These are phyloP conservation scores for Termitomyces sp. DNA, from an alignment of 768 basidiomycete species.

Conservation along the genomic window DNA sequence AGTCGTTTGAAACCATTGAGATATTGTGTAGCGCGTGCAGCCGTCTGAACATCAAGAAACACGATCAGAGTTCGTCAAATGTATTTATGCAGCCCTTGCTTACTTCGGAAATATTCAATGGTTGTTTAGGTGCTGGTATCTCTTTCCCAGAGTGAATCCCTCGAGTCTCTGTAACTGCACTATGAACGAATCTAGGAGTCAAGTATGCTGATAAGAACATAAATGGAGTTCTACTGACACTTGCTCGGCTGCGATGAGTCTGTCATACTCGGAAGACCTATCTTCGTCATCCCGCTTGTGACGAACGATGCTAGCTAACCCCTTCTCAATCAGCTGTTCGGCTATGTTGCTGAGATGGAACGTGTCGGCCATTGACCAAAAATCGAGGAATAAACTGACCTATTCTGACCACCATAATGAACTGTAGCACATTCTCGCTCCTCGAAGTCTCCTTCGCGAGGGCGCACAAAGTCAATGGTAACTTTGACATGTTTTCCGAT, in stretches of 20 bases:
- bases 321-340: slow-evolving; percentile 91
- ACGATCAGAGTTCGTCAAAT: background rate
- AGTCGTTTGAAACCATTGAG: slow-evolving; percentile 88
- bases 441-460: slow-evolving; percentile 89
- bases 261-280: slow-evolving; percentile 94
- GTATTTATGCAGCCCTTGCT: background rate
- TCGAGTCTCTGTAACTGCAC: slow-evolving; percentile 71
- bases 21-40: slow-evolving; percentile 79
- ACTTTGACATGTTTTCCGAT: slow-evolving; percentile 88
- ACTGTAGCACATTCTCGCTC: slow-evolving; percentile 91
- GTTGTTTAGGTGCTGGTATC: slow-evolving; percentile 68
- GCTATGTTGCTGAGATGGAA: slow-evolving; percentile 71
- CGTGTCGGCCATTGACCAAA: slow-evolving; percentile 1
- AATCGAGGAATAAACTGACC: slow-evolving; percentile 44
- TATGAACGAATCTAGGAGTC: slow-evolving; percentile 27
- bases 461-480: slow-evolving; percentile 87
- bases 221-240: slow-evolving; percentile 45
- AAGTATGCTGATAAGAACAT: background rate
- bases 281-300: slow-evolving; percentile 96
- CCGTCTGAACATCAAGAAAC: slow-evolving; percentile 38
- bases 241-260: slow-evolving; percentile 93
- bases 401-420: slow-evolving; percentile 76
- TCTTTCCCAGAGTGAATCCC: slow-evolving; percentile 96
- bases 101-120: slow-evolving; percentile 93
- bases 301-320: slow-evolving; percentile 83